A percentile compares a stretch with the other conserved stretches of the same genome.
Conservation (phyloP, 2,329 filamentous ascomycete species). For the Trichoderma pleuroti region DNA sequence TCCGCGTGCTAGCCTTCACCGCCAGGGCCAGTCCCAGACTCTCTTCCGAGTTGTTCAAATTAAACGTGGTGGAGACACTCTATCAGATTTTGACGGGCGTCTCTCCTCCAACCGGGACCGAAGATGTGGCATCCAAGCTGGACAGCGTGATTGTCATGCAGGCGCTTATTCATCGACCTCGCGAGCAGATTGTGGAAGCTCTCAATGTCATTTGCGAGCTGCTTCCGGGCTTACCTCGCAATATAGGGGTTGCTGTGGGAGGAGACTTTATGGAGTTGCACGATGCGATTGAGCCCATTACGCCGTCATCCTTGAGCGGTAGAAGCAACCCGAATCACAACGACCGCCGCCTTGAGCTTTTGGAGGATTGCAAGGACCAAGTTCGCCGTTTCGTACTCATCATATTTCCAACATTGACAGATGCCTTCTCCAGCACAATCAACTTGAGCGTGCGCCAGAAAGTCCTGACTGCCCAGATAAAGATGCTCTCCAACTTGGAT, state of each 20-base stretch:
- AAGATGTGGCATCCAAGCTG: constrained; percentile 78
- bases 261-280: constrained; percentile 45
- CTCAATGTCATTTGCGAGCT: constrained; percentile 96
- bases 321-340: constrained; percentile 51
- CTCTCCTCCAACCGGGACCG: constrained; percentile 75
- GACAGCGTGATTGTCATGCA: constrained; percentile 99
- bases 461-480: constrained; percentile 90
- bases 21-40: constrained; percentile 83
- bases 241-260: constrained; percentile 41
- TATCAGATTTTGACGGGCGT: constrained; percentile 97
- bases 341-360: constrained; percentile 75
- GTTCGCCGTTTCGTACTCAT: constrained; percentile 91
- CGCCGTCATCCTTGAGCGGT: constrained; percentile 34
- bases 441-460: constrained; percentile 93
- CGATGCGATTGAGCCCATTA: constrained; percentile 38
- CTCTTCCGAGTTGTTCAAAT: constrained; percentile 86
- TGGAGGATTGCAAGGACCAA: constrained; percentile 79
- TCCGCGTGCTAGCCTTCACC: constrained; percentile 85
- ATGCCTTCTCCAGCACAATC: constrained; percentile 96
- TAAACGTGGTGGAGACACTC: constrained; percentile 94
- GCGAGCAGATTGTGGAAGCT: constrained; percentile 95
- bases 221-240: constrained; percentile 68
- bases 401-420: constrained; percentile 88
- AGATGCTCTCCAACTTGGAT: constrained; percentile 97
- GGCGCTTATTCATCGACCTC: constrained; percentile 88